Conservation (phyloP, 441 rosid species). For the Jatropha multifida region DNA sequence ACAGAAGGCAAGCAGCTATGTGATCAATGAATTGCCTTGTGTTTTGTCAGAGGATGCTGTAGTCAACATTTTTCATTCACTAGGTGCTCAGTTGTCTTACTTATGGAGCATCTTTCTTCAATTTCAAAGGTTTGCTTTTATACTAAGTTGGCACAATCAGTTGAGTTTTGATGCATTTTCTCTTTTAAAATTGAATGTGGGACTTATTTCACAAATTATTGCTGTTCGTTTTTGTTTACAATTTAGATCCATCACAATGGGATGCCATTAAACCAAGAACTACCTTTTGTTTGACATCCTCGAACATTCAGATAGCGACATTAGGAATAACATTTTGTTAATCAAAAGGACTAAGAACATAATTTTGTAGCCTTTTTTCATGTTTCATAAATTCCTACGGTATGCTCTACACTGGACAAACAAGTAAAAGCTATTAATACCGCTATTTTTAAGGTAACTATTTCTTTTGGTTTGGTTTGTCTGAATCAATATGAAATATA, state of each 20-base stretch:
- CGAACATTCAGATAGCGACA: background rate
- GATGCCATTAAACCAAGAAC: background rate
- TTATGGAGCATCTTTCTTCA: constrained; percentile 76
- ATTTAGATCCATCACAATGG: background rate
- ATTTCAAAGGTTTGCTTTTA: constrained; percentile 74
- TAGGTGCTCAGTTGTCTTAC: constrained; percentile 62
- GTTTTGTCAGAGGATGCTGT: constrained; percentile 50
- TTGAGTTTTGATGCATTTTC: background rate
- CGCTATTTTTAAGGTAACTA: background rate
- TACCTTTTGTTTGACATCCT: background rate
- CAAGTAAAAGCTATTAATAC: background rate
- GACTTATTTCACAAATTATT: background rate
- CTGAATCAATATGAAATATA: background rate
- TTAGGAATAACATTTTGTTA: background rate
- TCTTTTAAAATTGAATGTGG: background rate
- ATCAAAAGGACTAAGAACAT: background rate
- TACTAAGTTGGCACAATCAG: constrained; percentile 6
- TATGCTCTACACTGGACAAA: background rate
- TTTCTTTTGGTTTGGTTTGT: background rate
- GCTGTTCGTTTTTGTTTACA: background rate
- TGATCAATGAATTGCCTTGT: constrained; percentile 41
- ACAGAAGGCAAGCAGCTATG: constrained; percentile 48
- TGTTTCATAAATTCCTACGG: background rate
- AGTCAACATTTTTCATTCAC: constrained; percentile 45
- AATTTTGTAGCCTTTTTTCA: background rate